Evolutionary conservation across 2,329 filamentous ascomycete species (phyloP).

Genomic region (Neodidymelliopsis sp.): DNA sequence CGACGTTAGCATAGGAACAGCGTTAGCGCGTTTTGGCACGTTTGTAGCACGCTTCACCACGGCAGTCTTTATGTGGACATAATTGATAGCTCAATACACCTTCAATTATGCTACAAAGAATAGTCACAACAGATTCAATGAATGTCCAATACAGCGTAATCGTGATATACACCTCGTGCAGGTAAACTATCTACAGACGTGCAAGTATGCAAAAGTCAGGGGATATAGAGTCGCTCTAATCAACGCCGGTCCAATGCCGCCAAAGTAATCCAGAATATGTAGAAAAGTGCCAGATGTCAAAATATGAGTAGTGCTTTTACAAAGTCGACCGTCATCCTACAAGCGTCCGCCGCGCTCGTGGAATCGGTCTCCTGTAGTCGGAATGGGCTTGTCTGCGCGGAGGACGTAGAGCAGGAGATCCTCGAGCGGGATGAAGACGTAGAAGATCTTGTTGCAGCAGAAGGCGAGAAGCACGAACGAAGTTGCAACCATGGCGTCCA

Average conservation of each 20-base stretch:
- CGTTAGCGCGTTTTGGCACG: constrained; percentile 3
- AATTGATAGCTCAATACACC: too few species aligned
- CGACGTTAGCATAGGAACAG: neutral
- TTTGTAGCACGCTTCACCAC: too few species aligned
- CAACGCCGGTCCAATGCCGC: constrained; percentile 19
- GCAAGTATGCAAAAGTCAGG: constrained; percentile 5
- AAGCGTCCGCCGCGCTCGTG: constrained; percentile 45
- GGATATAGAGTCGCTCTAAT: constrained; percentile 11
- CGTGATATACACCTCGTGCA: constrained; percentile 7
- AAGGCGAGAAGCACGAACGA: constrained; percentile 59
- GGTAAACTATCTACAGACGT: constrained; percentile 6
- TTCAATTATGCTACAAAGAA: neutral
- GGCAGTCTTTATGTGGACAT: too few species aligned
- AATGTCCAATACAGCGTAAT: too few species aligned
- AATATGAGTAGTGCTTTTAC: neutral
- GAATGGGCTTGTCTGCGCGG: constrained; percentile 61
- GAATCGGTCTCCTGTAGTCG: constrained; percentile 60
- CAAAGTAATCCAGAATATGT: constrained; percentile 4
- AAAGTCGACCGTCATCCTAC: constrained; percentile 12
- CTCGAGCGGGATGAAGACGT: constrained; percentile 60
- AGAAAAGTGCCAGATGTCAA: neutral
- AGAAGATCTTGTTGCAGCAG: constrained; percentile 58
- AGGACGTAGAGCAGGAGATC: constrained; percentile 58
- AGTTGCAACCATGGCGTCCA: constrained; percentile 61
- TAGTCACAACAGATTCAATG: too few species aligned